Evolutionary conservation across 2,329 filamentous ascomycete genomes (phyloP), one percentile per base, ranked within the genome.

Genomic region (Thielaviopsis euricoi): DNA sequence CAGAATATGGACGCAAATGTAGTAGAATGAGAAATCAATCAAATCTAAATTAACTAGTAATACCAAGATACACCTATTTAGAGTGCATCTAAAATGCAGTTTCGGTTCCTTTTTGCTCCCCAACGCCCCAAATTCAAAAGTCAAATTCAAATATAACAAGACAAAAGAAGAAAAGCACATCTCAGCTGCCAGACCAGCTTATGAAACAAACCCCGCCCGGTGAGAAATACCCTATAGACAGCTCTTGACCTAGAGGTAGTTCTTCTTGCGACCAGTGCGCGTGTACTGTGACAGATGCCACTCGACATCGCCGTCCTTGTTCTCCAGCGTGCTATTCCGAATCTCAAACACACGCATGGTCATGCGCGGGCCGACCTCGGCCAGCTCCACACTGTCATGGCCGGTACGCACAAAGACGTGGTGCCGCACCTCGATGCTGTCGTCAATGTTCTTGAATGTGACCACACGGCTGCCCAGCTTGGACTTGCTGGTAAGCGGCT

Each of bases 271-370:
- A 65, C 86, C 85, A 15, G 91, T 97, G 64, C 93, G 79, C 9
- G 91, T 98, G 70, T 95, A 98, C 68, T 96, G 91, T 61, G 88
- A 94, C 62, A 98, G 76, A 62, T 93, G 86, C 93, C 93, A 98
- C 72, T 98, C 93, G 4, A 94, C 83, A 71, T 98, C 93, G 3
- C 91, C 91, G 64, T 94, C 87, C 70, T 94, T 94, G 66, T 90
- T 95, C 68, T 97, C 93, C 61, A 96, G 74, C 3, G 91, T 95
- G 17, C 93, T 91, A 56, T 85, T 85, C 52, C 90, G 79, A 61
- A 98, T 95, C 73, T 97, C 89, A 67, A 97, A 98, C 56, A 89
- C 75, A 64, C 89, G 79, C 89, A 97, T 93, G n/a, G 89, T 95
- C 88, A 97, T 95, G 59, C 93, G 79, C 1, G 93, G 93, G 0